Base-by-base conservation (phyloP, 2,329 filamentous ascomycete genomes). In the Monilinia aucupariae region DNA sequence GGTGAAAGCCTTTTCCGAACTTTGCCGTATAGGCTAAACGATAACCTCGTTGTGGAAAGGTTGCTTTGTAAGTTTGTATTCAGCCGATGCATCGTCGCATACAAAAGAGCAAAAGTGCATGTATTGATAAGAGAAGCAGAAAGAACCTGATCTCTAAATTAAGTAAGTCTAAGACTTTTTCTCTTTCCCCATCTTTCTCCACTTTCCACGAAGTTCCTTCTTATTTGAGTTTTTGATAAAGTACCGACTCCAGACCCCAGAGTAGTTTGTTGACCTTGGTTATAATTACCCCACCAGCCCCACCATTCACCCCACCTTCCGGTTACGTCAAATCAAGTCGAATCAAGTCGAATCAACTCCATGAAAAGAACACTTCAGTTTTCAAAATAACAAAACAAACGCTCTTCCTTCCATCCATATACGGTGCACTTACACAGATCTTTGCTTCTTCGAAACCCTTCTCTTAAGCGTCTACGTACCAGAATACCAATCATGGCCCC, bases 401-500 rank as follows among this genome's bases (percentile, higher is more conserved):
- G 9, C 45, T 15, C 15, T 48, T 17, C 22, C 45, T 15, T 12
- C 20, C 20, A 45, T n/a, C 15, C 15, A 15, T 6, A 39, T 39
- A 30, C 12, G 8, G 12, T 9, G 9, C 34, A 6, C 12, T 37
- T 12, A 39, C 13, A 3, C 37, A 22, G 8, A 8, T 45, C 43
- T 45, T 22, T 9, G 7, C 1, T 15, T 54, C 37, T 30, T 20
- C 32, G 12, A 15, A 30, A 30, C 30, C 5, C 17, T 12, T 34
- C 12, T 32, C 15, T 25, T n/a, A 20, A 8, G 4, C 9, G n/a
- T 37, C n/a, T 17, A 53, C 3, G n/a, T 2, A 25, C 9, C 47
- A 12, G 8, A 9, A 43, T 5, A 34, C n/a, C 30, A 66, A 65
- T 32, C 61, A 76, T 75, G 73, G 64, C 72, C 58, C 63, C 69